Evolutionary conservation across 106 monocot genomes (phyloP).

Genomic region (Dioscorea zingiberensis): DNA sequence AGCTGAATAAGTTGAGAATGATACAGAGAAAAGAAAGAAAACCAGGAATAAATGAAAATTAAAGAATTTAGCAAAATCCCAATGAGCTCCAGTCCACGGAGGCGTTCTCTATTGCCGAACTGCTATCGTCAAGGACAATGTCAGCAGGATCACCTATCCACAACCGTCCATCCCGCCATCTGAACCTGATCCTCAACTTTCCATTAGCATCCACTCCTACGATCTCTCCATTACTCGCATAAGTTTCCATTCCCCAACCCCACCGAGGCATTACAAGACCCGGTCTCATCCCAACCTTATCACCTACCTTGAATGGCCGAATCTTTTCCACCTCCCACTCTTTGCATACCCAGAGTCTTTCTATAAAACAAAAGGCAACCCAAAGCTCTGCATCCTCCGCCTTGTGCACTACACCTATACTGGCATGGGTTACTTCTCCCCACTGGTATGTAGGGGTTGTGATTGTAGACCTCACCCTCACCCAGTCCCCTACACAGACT

Average conservation of each 20-base stretch:
- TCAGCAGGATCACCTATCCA: conserved; percentile 98
- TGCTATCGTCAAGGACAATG: conserved; percentile 58
- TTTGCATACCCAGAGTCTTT: conserved; percentile 86
- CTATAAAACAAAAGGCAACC: conserved; percentile 86
- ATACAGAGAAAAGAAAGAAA: background rate
- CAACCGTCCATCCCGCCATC: conserved; percentile 74
- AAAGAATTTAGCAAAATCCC: conserved; percentile 1
- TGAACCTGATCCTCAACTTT: conserved; percentile 84
- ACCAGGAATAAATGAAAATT: conserved; percentile 2
- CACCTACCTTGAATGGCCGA: conserved; percentile 67
- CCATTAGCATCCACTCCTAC: conserved; percentile 95
- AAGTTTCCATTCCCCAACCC: conserved; percentile 96
- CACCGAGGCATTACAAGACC: conserved; percentile 72
- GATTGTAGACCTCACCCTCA: conserved; percentile 57
- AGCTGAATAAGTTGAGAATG: background rate
- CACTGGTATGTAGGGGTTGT: conserved; percentile 82
- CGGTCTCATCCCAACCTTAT: conserved; percentile 69
- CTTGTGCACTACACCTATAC: conserved; percentile 83
- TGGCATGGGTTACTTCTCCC: conserved; percentile 80
- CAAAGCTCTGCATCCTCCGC: conserved; percentile 67
- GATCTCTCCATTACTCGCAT: conserved; percentile 69
- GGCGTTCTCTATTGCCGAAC: too few relatives aligned
- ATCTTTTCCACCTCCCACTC: conserved; percentile 83
- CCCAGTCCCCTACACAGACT: conserved; percentile 82
- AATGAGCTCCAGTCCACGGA: conserved; percentile 4